These are phyloP conservation scores for Pseudogymnoascus sp. DNA, from an alignment of 2,329 filamentous ascomycete genomes.

Conservation along the genomic window DNA sequence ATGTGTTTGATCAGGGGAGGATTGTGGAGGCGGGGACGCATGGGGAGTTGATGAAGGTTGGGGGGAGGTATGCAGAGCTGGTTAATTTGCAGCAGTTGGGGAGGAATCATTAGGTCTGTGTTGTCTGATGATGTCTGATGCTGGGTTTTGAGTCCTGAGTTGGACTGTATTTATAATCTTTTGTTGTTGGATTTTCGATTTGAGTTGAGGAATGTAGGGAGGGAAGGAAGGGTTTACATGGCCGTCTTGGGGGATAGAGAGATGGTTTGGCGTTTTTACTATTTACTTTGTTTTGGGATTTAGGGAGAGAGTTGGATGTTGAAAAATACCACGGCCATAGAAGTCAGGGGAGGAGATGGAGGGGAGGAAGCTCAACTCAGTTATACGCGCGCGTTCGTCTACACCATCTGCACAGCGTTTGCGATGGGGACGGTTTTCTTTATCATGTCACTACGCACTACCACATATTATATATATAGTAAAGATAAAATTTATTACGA, in stretches of 20 bases:
- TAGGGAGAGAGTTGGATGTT: not conserved
- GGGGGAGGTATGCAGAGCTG: slow-evolving; percentile 68
- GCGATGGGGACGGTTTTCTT: not conserved
- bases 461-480: not conserved
- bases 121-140: not conserved
- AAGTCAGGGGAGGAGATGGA: not conserved
- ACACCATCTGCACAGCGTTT: not conserved
- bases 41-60: slow-evolving; percentile 58
- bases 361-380: slow-evolving; percentile 2
- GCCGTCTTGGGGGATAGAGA: slow-evolving; percentile 1
- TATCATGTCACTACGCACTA: not conserved
- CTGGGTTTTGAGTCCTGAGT: no score
- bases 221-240: not conserved
- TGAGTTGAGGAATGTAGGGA: not conserved
- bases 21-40: slow-evolving; percentile 84
- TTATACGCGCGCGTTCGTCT: not conserved
- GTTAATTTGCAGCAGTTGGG: slow-evolving; percentile 74
- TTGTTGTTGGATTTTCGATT: not conserved
- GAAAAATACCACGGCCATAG: not conserved
- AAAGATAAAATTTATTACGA: not conserved
- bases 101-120: slow-evolving; percentile 34
- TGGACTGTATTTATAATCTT: not conserved
- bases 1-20: slow-evolving; percentile 86
- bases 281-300: not conserved
- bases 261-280: not conserved